Evolutionary conservation across 2,329 filamentous ascomycete genomes (phyloP), one percentile per base, ranked within the genome.

Genomic region (Penicillium fuscoglaucum): DNA sequence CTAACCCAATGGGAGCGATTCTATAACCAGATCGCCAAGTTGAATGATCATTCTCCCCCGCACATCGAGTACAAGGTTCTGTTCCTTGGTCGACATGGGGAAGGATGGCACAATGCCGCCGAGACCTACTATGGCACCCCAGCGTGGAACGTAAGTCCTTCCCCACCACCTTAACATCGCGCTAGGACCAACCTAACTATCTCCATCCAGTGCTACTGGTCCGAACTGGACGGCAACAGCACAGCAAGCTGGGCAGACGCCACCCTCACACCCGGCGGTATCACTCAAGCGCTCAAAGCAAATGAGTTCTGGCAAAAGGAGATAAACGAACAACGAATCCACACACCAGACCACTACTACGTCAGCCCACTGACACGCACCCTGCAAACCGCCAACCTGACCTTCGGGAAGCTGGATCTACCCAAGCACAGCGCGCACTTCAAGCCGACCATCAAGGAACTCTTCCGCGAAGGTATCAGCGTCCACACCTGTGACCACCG

Each of bases 401-500:
- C 83, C 0, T 87, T 84, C 64, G 57, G 65, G 0, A 75, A 72
- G 0, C 68, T 87, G 3, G 52, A 71, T 1, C 61, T 85, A 4
- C 81, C 82, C 0, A 54, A 53, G 21, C 57, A 60, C 7, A 67
- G 72, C 15, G 66, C 72, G 17, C 73, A 75, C 0, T 87, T 86
- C 62, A 66, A 72, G 6, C 84, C 84, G 0, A 71, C 78, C 0
- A 71, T 87, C 62, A 85, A 85, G 66, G 84, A 87, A 67, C 69
- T 80, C 31, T 75, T 87, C 49, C 76, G 84, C 17, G 85, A 87
- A 68, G 78, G 79, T 1, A 80, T 86, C 37, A 83, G 82, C 41
- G 78, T 84, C 40, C 84, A 87, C 69, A 87, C 84, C 0, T 87
- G 85, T 62, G 83, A 87, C 67, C 78, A 81, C 21, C 78, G 84